phyloP scores from a whole-genome alignment of 805 yeast species.

The Wickerhamiella lipophila region DNA sequence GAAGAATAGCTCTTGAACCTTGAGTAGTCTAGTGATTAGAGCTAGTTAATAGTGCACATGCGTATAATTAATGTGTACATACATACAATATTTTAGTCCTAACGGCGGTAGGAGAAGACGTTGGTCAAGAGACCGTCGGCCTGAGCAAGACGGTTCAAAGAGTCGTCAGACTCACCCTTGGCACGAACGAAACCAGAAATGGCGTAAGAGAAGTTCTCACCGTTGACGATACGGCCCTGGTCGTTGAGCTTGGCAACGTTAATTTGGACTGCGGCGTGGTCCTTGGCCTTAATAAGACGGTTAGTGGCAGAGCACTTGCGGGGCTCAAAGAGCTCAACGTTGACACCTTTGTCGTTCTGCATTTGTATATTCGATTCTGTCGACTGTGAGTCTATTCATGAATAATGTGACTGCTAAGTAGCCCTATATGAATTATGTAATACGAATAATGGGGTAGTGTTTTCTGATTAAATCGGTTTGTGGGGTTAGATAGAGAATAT shows the following conservation, averaged over 20 bases:
- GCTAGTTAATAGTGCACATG: constrained; percentile 1
- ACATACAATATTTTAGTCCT: constrained; percentile 16
- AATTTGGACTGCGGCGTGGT: constrained; percentile 98
- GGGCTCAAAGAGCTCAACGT: constrained; percentile 99
- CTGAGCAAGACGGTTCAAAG: constrained; percentile 98
- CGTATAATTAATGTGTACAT: constrained; percentile 7
- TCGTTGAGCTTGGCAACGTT: constrained; percentile 97
- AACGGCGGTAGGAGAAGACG: constrained; percentile 32
- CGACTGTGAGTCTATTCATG: constrained; percentile 5
- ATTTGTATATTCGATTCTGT: constrained; percentile 29
- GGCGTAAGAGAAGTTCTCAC: constrained; percentile 88
- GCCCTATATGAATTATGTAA: constrained; percentile 2
- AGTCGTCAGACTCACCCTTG: constrained; percentile 99
- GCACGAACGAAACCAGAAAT: constrained; percentile 94
- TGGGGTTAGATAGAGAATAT: background rate
- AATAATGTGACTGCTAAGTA: constrained; percentile 1
- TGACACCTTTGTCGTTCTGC: constrained; percentile 99
- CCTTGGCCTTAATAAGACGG: constrained; percentile 99
- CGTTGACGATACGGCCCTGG: constrained; percentile 88
- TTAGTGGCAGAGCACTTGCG: constrained; percentile 99
- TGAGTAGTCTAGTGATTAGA: background rate
- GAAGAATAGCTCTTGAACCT: too few species aligned
- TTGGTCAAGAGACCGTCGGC: constrained; percentile 95
- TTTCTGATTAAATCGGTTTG: background rate
- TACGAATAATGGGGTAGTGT: background rate